phyloP scores from a whole-genome alignment of 768 basidiomycete species.

The Tulasnella calospora region DNA sequence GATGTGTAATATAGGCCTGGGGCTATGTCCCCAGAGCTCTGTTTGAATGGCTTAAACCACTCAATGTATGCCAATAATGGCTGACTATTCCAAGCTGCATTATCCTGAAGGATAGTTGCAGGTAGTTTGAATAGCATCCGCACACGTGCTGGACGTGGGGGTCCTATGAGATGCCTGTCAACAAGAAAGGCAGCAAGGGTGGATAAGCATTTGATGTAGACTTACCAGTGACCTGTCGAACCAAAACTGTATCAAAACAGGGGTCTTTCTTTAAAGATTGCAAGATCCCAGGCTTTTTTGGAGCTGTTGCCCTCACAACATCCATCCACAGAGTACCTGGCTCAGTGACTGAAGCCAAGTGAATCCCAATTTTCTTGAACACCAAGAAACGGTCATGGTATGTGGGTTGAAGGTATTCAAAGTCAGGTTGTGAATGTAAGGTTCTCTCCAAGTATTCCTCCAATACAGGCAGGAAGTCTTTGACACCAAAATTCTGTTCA shows the following conservation, averaged over 20 bases:
- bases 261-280: not conserved
- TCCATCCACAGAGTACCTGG: not conserved
- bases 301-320: not conserved
- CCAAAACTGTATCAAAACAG: conserved; percentile 27
- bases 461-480: not conserved
- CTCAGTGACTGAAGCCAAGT: not conserved
- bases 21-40: not conserved
- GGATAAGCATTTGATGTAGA: not conserved
- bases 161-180: not conserved
- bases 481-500: not conserved
- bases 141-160: conserved; percentile 21
- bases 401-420: not conserved
- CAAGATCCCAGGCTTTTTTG: not conserved
- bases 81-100: conserved; percentile 10
- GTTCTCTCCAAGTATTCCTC: not conserved
- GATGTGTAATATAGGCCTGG: not conserved
- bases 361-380: not conserved
- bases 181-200: not conserved
- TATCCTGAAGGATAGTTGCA: conserved; percentile 4
- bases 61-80: conserved; percentile 33
- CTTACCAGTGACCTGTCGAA: conserved; percentile 11
- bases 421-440: not conserved
- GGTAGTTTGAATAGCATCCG: conserved; percentile 29
- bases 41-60: conserved; percentile 31
- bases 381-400: conserved; percentile 13